Conservation (phyloP, 1,284 basidiomycete species). For the Lentinus polychrous region DNA sequence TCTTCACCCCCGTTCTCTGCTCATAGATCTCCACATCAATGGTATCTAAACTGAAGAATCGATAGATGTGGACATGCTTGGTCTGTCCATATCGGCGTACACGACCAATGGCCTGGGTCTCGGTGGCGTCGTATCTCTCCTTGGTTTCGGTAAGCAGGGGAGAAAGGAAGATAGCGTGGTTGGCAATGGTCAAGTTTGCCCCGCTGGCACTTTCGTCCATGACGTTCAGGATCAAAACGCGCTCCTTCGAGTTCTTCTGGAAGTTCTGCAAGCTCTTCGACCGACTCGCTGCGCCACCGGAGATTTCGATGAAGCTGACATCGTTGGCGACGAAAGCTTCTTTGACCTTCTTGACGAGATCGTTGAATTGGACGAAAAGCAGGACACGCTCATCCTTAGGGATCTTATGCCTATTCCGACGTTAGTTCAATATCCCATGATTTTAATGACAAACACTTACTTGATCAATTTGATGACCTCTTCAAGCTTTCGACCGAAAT, state of each 20-base stretch:
- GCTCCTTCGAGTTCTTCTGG: conserved; percentile 69
- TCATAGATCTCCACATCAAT: conserved; percentile 81
- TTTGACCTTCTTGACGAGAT: conserved; percentile 85
- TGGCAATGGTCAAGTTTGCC: conserved; percentile 87
- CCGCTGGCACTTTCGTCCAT: conserved; percentile 94
- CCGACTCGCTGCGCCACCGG: conserved; percentile 70
- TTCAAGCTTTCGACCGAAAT: conserved; percentile 87
- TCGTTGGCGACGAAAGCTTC: conserved; percentile 72
- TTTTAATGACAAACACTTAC: conserved; percentile 33
- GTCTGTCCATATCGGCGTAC: conserved; percentile 82
- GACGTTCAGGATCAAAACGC: conserved; percentile 84
- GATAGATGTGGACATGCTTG: conserved; percentile 75
- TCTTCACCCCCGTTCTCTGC: conserved; percentile 29
- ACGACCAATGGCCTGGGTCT: conserved; percentile 89
- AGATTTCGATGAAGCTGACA: conserved; percentile 77
- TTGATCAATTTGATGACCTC: conserved; percentile 79
- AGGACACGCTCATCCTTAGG: conserved; percentile 77
- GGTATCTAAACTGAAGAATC: conserved; percentile 76
- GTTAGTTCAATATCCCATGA: not conserved
- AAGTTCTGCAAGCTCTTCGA: conserved; percentile 80
- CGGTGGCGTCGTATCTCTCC: conserved; percentile 81
- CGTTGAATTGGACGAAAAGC: conserved; percentile 92
- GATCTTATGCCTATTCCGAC: conserved; percentile 47
- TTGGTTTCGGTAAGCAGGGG: conserved; percentile 75
- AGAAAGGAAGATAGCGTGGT: conserved; percentile 92